Evolutionary conservation across 164 flowering plant species (phyloP), one percentile per base, ranked within the genome.

Genomic region (Pachysandra terminalis): DNA sequence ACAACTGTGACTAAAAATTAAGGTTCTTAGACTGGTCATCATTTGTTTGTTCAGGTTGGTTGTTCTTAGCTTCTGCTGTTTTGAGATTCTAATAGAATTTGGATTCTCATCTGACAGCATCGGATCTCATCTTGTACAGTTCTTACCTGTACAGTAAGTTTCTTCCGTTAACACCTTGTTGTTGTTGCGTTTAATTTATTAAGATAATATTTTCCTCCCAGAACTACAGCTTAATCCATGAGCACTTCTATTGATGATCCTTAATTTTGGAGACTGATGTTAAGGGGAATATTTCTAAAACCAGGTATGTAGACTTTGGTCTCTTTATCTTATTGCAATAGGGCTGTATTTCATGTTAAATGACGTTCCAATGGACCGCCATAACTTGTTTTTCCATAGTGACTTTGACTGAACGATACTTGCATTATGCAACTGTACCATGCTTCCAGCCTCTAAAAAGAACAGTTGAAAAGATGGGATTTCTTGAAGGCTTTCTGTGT

Each of bases 111-210:
- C 59, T 51, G 60, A 35, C 53, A 57, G 59, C 52, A 51, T 7
- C 48, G 26, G n/a, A 64, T 28, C 67, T 55, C 58, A 64, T 73
- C 74, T 71, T 75, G 76, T 68, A 69, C 73, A 61, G 67, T 75
- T 67, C 73, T 63, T 66, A 41, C 70, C 67, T 80, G 80, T 80
- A 67, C 75, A 74, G 75, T 76, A 68, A 68, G 75, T 68, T 73
- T 68, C 68, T 56, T 52, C 10, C 23, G 23, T 59, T 53, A 62
- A 69, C 40, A 35, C 19, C 58, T 63, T 65, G n/a, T 56, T 24
- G 3, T 32, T 63, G 59, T 65, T 56, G 55, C 60, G 61, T 63
- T 59, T 55, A 64, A n/a, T 56, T 64, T 53, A 28, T 54, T 45
- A 25, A 56, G 35, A 54, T 69, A 45, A 62, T 53, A 24, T 65